These are phyloP conservation scores for Aureobasidium namibiae DNA, from an alignment of 2,329 filamentous ascomycete genomes.

Conservation along the genomic window DNA sequence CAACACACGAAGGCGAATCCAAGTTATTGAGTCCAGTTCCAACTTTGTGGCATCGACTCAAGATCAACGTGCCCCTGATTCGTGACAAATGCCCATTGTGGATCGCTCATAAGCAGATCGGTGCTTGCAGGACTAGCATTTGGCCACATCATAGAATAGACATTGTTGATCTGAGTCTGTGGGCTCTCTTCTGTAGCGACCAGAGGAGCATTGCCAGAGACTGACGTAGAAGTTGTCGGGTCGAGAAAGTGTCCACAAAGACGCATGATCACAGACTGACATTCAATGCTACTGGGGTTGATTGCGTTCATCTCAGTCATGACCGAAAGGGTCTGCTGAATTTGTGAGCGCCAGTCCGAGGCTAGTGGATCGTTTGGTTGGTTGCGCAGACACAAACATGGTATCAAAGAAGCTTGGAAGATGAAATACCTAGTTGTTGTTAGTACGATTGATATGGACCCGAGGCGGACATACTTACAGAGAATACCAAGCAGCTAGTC, in stretches of 20 bases:
- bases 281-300: constrained; percentile 37
- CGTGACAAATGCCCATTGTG: background rate
- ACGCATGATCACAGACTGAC: constrained; percentile 34
- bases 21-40: background rate
- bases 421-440: constrained; percentile 31
- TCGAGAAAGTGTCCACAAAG: constrained; percentile 32
- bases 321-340: constrained; percentile 30
- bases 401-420: constrained; percentile 43
- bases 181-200: constrained; percentile 30
- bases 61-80: background rate
- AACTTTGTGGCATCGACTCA: background rate
- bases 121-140: constrained; percentile 20
- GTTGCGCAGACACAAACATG: constrained; percentile 40
- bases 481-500: constrained; percentile 38
- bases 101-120: background rate
- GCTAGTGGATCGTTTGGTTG: constrained; percentile 30
- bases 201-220: background rate
- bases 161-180: constrained; percentile 36
- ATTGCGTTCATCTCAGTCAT: constrained; percentile 30
- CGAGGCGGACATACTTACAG: no score
- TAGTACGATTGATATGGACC: background rate
- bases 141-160: constrained; percentile 42
- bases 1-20: background rate
- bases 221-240: background rate
- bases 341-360: constrained; percentile 34